A percentile compares a stretch with the other conserved stretches of the same genome.
Conservation (phyloP, 75 land plant species). For the Pinus tabuliformis region DNA sequence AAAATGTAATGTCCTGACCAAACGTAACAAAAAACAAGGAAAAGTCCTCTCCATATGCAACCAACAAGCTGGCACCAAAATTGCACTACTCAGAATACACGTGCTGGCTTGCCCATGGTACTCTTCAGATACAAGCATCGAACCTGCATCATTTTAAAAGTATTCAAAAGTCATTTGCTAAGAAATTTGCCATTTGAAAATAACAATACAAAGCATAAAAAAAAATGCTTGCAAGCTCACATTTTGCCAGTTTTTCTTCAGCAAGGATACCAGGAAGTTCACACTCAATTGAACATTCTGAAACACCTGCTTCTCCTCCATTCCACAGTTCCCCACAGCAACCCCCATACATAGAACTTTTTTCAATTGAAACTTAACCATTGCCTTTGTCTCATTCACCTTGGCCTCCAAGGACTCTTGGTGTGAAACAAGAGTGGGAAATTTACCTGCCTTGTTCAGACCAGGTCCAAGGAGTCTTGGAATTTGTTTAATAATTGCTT, state of each 20-base stretch:
- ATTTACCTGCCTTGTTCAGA: slow-evolving; percentile 80
- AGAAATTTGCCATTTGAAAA: neutral
- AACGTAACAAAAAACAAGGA: no score
- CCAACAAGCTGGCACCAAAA: no score
- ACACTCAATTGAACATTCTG: slow-evolving; percentile 85
- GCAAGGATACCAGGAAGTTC: slow-evolving; percentile 72
- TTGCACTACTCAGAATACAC: slow-evolving; percentile 36
- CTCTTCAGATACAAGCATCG: slow-evolving; percentile 82
- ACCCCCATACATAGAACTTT: slow-evolving; percentile 90
- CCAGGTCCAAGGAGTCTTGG: slow-evolving; percentile 74
- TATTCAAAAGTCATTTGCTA: no score
- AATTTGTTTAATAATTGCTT: slow-evolving; percentile 71
- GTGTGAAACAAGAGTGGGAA: slow-evolving; percentile 72
- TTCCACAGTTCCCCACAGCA: slow-evolving; percentile 66
- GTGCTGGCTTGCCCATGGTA: slow-evolving; percentile 70
- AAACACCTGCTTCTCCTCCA: slow-evolving; percentile 88
- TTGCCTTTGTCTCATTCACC: slow-evolving; percentile 67
- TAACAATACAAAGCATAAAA: neutral
- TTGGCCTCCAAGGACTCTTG: slow-evolving; percentile 64
- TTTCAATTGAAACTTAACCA: slow-evolving; percentile 77
- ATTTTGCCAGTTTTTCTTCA: slow-evolving; percentile 91
- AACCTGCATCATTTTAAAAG: slow-evolving; percentile 30
- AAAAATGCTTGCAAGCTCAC: slow-evolving; percentile 27
- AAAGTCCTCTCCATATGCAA: no score
- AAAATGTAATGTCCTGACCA: no score